Percentiles rank a stretch among this genome's conserved stretches.
phyloP scores from a whole-genome alignment of 805 yeast species.

The Cyberlindnera veronae region DNA sequence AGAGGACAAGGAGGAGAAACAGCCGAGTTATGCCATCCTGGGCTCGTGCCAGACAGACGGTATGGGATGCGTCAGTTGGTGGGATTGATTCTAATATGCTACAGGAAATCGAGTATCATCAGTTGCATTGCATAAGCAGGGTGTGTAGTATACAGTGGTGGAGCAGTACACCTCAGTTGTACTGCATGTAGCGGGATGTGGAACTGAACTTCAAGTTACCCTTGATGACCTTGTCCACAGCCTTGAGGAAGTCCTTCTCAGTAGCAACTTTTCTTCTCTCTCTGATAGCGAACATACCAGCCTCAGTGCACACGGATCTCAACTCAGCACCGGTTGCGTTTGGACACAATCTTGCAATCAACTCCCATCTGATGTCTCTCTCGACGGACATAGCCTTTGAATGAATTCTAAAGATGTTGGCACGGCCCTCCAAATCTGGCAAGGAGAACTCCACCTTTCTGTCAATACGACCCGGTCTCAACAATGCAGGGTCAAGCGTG shows the following conservation, averaged over 20 bases:
- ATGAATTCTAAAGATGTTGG: conserved; percentile 95
- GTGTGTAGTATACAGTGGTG: not conserved
- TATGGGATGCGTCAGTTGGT: conserved; percentile 95
- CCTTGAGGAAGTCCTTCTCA: conserved; percentile 95
- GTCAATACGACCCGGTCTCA: conserved; percentile 98
- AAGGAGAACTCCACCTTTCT: conserved; percentile 96
- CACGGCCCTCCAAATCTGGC: conserved; percentile 97
- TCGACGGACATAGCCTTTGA: conserved; percentile 98
- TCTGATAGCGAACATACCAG: conserved; percentile 99
- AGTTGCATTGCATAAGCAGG: not conserved
- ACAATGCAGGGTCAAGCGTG: conserved; percentile 94
- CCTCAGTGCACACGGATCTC: conserved; percentile 98
- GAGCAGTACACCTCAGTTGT: conserved; percentile 49
- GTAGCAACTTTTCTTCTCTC: conserved; percentile 98
- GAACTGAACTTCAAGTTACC: conserved; percentile 97
- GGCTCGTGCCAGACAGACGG: conserved; percentile 96
- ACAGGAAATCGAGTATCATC: not conserved
- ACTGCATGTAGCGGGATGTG: conserved; percentile 98
- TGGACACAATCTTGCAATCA: conserved; percentile 95
- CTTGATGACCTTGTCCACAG: conserved; percentile 97
- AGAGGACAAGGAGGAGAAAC: conserved; percentile 34
- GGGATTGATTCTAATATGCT: no score
- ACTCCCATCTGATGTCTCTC: conserved; percentile 97
- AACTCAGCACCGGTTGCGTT: conserved; percentile 98
- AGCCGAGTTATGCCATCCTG: conserved; percentile 78